These are phyloP conservation scores for Huntiella savannae DNA, from an alignment of 2,329 filamentous ascomycete genomes.

Conservation along the genomic window DNA sequence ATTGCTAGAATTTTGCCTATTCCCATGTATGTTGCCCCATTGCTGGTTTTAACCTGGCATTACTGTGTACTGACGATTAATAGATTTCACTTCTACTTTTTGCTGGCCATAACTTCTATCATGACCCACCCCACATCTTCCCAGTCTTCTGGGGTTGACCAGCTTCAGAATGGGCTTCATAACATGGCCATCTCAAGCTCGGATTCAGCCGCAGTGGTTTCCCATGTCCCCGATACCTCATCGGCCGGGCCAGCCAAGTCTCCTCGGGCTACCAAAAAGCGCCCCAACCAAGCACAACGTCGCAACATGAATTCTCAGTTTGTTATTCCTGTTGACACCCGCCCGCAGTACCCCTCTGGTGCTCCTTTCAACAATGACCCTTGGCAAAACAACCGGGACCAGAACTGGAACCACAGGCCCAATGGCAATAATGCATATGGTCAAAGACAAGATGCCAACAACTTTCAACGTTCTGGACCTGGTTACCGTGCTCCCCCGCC, in stretches of 20 bases:
- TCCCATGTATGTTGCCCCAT: no score
- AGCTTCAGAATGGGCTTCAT: slow-evolving; percentile 1
- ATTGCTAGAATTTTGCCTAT: no score
- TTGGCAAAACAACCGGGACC: not conserved
- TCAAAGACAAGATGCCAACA: no score
- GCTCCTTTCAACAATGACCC: not conserved
- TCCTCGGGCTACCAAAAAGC: slow-evolving; percentile 16
- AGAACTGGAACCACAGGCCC: not conserved
- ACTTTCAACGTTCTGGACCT: no score
- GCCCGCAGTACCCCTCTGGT: slow-evolving; percentile 14
- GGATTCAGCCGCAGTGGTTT: not conserved
- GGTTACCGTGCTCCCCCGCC: no score
- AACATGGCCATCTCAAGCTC: slow-evolving; percentile 1
- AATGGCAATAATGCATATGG: no score
- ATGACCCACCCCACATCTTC: no score
- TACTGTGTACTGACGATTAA: no score
- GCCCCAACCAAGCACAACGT: slow-evolving; percentile 43
- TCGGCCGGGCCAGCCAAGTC: not conserved
- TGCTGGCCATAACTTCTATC: no score
- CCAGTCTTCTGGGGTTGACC: not conserved
- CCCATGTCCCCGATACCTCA: not conserved
- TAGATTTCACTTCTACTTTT: no score
- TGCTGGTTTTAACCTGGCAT: no score
- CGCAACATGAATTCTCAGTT: slow-evolving; percentile 42
- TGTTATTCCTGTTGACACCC: slow-evolving; percentile 34